Conservation (phyloP, 148 eudicot genomes). For the Silene latifolia region DNA sequence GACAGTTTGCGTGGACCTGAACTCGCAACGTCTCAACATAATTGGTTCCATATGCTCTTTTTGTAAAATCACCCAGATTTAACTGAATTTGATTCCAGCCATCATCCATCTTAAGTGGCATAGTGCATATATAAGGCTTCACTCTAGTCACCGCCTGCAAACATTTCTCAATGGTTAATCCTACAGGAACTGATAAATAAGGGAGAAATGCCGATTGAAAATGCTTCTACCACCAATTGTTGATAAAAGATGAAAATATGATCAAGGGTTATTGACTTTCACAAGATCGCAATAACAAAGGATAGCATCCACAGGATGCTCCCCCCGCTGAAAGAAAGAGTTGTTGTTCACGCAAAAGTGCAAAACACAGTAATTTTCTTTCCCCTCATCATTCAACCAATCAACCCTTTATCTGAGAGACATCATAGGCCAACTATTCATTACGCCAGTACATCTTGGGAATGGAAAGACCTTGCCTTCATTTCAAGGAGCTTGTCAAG, state of each 20-base stretch:
- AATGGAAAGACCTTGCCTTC: too few relatives aligned
- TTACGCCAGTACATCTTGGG: too few relatives aligned
- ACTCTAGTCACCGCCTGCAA: conserved; percentile 86
- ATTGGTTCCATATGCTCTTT: conserved; percentile 97
- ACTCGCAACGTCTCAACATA: conserved; percentile 92
- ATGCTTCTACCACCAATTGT: neutral
- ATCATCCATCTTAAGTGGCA: conserved; percentile 98
- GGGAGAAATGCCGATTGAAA: neutral
- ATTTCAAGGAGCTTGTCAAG: too few relatives aligned
- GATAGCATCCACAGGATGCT: neutral
- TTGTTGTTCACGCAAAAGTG: neutral
- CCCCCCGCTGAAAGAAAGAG: neutral
- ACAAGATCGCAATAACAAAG: neutral
- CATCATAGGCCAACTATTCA: too few relatives aligned
- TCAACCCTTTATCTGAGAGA: neutral
- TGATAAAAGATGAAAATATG: neutral
- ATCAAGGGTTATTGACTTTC: neutral
- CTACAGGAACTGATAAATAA: neutral
- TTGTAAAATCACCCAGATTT: conserved; percentile 86
- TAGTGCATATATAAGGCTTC: conserved; percentile 96
- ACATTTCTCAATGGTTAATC: neutral
- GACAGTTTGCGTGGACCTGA: conserved; percentile 98
- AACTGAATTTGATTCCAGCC: conserved; percentile 99
- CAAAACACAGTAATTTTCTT: too few relatives aligned
- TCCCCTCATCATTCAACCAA: neutral